phyloP scores from a whole-genome alignment of 306 rosid genomes.

The Citrullus colocynthis region DNA sequence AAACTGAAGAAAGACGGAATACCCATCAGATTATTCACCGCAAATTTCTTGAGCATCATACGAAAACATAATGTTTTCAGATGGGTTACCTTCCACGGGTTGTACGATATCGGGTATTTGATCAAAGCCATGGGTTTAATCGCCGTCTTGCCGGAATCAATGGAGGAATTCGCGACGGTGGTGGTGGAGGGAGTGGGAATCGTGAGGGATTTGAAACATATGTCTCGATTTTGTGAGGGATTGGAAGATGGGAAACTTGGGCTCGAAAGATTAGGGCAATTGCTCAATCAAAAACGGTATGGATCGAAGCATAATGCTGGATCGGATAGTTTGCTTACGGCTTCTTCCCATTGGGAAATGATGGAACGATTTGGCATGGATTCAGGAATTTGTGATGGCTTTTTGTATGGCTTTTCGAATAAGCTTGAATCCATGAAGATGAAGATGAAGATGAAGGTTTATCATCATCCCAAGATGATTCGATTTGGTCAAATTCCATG shows the following conservation, averaged over 20 bases:
- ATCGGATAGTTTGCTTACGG: neutral
- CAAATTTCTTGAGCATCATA: neutral
- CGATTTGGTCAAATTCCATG: too few species aligned
- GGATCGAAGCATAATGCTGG: neutral
- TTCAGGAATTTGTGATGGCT: neutral
- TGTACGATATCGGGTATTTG: neutral
- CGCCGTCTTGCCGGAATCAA: neutral
- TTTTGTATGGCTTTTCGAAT: neutral
- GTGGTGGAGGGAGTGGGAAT: neutral
- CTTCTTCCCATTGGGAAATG: neutral
- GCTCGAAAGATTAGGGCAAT: neutral
- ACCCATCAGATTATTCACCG: neutral
- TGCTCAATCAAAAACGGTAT: neutral
- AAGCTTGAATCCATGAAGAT: neutral
- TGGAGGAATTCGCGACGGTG: neutral
- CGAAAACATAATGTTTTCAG: neutral
- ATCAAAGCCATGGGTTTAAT: neutral
- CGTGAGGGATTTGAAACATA: neutral
- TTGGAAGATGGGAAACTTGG: neutral
- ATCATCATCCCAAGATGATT: too few species aligned
- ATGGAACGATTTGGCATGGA: neutral
- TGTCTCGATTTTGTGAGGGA: neutral
- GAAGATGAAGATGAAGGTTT: too few species aligned
- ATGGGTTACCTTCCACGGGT: constrained; percentile 3
- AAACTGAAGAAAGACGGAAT: neutral